Evolutionary conservation across 2,329 filamentous ascomycete genomes (phyloP), one percentile per base, ranked within the genome.

Genomic region (Alternaria triticimaculans): DNA sequence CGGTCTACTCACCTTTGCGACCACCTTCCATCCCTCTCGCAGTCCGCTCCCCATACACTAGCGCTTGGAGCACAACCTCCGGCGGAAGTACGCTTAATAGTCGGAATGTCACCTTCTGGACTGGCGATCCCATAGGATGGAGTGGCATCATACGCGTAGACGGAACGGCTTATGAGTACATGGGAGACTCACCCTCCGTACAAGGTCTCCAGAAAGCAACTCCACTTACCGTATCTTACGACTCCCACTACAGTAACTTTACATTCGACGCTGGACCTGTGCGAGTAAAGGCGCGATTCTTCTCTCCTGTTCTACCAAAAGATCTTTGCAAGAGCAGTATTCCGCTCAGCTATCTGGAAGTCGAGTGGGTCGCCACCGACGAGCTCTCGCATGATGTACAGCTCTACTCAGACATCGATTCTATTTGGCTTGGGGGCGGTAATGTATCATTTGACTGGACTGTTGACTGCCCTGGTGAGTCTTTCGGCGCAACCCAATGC

Each of bases 121-220:
- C 26, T 15, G 44, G 55, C 14, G 30, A 21, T n/a, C 10, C 25
- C n/a, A 20, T 58, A 48, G 55, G 55, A 49, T 57, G 43, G 55
- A 33, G n/a, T 30, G 55, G 43, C 25, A 28, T 57, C 12, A 28
- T 57, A 28, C 41, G 55, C 15, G 55, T 49, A 12, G 26, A 57
- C 9, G 55, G 20, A 33, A 46, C 20, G 25, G 20, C 12, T n/a
- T 25, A 46, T n/a, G 55, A 57, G 10, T 41, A 57, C 28, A 46
- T 48, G 55, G 55, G 55, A 10, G 55, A 57, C 43, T 57, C 55
- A 18, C 43, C 55, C 11, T 49, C 26, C 26, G 43, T 48, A n/a
- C 15, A 11, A 28, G 26, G 30, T n/a, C 44, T 57, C 15, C 15
- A 45, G 6, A 49, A 48, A 33, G 55, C 43, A n/a, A 41, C 7